Percentiles rank a stretch among this genome's conserved stretches.
phyloP scores from a whole-genome alignment of 2,329 filamentous ascomycete genomes.

The Ceratocystis lukuohia region DNA sequence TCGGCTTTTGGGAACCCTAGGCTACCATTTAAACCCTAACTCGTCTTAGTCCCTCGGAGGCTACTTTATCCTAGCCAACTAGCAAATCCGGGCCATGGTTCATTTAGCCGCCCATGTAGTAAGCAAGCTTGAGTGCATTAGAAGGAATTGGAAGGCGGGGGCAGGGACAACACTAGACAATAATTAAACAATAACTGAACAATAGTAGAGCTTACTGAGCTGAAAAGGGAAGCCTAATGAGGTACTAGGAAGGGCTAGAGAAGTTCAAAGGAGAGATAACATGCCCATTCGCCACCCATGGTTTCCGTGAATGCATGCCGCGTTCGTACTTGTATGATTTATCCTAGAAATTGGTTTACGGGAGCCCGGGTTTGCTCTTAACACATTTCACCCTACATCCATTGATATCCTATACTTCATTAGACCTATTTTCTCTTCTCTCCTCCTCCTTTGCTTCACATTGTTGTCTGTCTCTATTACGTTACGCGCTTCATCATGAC shows the following conservation, averaged over 20 bases:
- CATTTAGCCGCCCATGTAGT: background rate
- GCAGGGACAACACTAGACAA: background rate
- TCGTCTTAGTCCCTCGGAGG: background rate
- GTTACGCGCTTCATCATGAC: conserved; percentile 29
- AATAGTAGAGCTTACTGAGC: background rate
- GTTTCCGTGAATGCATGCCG: background rate
- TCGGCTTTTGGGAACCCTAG: background rate
- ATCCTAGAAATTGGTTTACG: too few species aligned
- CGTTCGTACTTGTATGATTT: background rate
- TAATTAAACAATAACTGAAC: background rate
- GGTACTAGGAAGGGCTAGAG: background rate
- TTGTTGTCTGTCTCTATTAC: background rate
- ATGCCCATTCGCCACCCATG: background rate
- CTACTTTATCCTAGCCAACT: background rate
- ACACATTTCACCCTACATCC: background rate
- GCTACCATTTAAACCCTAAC: background rate
- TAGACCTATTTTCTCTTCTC: background rate
- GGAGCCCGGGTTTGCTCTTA: background rate
- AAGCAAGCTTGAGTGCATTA: background rate
- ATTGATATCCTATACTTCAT: background rate
- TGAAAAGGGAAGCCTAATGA: background rate
- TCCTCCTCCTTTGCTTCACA: background rate
- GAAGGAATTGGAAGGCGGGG: background rate
- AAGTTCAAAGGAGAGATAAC: background rate
- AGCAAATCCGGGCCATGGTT: background rate